Evolutionary conservation across 2,329 filamentous ascomycete species (phyloP).

Genomic region (Exophiala spinifera): DNA sequence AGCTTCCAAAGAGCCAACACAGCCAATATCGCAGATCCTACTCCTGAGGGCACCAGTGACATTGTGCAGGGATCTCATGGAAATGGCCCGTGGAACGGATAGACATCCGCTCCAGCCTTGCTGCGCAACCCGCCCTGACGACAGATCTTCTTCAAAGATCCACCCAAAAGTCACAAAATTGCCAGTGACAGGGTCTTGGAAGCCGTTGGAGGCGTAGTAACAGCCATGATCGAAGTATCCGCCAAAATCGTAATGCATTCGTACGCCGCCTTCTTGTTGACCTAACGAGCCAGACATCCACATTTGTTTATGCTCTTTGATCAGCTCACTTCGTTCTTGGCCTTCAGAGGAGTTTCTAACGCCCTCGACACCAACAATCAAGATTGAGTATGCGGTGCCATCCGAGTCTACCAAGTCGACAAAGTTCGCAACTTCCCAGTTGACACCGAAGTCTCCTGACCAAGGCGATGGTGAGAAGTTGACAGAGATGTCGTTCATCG

Average conservation of each 20-base stretch:
- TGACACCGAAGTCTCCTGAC: constrained; percentile 51
- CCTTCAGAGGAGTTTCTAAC: background rate
- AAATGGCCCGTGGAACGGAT: constrained; percentile 46
- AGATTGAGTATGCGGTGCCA: constrained; percentile 37
- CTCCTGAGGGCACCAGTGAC: constrained; percentile 40
- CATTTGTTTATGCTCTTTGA: constrained; percentile 34
- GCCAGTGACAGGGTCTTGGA: constrained; percentile 44
- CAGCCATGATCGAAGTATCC: constrained; percentile 50
- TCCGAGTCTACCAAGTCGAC: constrained; percentile 39
- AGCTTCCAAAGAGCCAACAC: constrained; percentile 36
- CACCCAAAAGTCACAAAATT: constrained; percentile 49
- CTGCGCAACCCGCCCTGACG: constrained; percentile 40
- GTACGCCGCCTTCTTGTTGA: background rate
- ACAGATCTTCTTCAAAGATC: constrained; percentile 52
- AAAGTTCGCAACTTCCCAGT: constrained; percentile 53
- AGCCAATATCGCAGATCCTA: constrained; percentile 41
- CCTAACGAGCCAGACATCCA: constrained; percentile 44
- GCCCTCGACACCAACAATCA: constrained; percentile 49
- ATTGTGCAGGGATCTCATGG: constrained; percentile 38
- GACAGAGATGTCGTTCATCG: constrained; percentile 40
- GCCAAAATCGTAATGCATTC: constrained; percentile 40
- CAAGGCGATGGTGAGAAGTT: constrained; percentile 44
- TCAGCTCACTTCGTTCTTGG: background rate
- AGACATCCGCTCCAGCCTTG: constrained; percentile 52
- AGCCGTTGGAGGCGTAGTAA: constrained; percentile 51